Evolutionary conservation across 179 eudicot genomes (phyloP).

Genomic region (Camellia oleifera): DNA sequence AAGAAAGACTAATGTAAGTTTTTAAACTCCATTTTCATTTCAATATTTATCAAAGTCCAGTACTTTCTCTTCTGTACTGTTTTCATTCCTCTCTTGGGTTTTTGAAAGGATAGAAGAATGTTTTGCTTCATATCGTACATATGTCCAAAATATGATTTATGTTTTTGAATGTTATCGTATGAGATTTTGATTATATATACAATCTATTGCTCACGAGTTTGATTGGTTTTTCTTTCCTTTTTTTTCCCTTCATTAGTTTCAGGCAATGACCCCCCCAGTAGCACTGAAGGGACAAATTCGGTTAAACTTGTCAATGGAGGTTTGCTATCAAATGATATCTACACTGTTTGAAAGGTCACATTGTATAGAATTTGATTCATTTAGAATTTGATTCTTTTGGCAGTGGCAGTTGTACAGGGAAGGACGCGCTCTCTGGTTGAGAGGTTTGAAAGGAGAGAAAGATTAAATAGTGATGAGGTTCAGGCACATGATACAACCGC

Average conservation of each 20-base stretch:
- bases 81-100: neutral
- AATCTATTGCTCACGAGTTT: neutral
- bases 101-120: neutral
- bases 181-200: neutral
- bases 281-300: conserved; percentile 22
- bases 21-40: neutral
- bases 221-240: neutral
- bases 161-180: neutral
- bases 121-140: neutral
- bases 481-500: conserved; percentile 33
- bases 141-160: neutral
- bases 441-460: conserved; percentile 77
- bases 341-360: conserved; percentile 1
- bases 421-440: conserved; percentile 93
- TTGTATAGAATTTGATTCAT: conserved; percentile 15
- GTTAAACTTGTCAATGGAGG: conserved; percentile 69
- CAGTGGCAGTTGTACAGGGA: conserved; percentile 68
- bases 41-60: neutral
- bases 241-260: conserved; percentile 15
- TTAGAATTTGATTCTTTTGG: conserved; percentile 13
- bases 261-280: conserved; percentile 34
- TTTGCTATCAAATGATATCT: conserved; percentile 27
- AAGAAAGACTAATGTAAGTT: neutral
- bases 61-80: neutral
- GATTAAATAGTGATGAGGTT: conserved; percentile 30